These are phyloP conservation scores for Pharus latifolius DNA, from an alignment of 176 grass and related monocot species.

Conservation along the genomic window DNA sequence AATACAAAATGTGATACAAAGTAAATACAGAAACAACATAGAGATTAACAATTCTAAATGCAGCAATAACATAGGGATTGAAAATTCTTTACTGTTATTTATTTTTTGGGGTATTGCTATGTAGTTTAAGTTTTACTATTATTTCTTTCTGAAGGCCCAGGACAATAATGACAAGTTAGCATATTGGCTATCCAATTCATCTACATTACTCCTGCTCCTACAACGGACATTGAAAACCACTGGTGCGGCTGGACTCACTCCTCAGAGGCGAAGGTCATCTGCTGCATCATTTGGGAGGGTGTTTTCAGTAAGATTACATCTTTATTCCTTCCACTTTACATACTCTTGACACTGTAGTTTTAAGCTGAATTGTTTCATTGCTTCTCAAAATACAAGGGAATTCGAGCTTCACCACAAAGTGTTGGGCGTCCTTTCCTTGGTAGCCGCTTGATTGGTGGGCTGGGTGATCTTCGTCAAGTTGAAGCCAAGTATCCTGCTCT, in stretches of 20 bases:
- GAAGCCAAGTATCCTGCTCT: constrained; percentile 99
- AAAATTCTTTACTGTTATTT: background rate
- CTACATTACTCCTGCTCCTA: constrained; percentile 76
- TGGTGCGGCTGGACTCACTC: constrained; percentile 63
- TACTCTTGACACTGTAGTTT: constrained; percentile 10
- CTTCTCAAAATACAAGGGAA: constrained; percentile 44
- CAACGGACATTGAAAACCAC: constrained; percentile 95
- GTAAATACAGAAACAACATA: background rate
- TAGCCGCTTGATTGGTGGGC: constrained; percentile 59
- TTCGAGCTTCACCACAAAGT: constrained; percentile 86
- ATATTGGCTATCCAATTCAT: constrained; percentile 98
- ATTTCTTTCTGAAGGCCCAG: constrained; percentile 40
- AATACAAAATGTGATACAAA: background rate
- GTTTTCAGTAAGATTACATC: constrained; percentile 54
- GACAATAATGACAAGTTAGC: constrained; percentile 76
- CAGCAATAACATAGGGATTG: background rate
- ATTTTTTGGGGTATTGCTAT: background rate
- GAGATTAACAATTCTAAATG: background rate
- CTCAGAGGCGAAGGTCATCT: constrained; percentile 85
- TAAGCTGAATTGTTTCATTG: constrained; percentile 7
- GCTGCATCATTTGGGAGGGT: constrained; percentile 82
- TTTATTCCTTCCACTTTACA: background rate
- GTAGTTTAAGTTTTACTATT: constrained; percentile 16
- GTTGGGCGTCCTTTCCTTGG: constrained; percentile 59
- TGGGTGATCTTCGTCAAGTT: constrained; percentile 85